Percentiles rank a stretch among this genome's conserved stretches.
phyloP scores from a whole-genome alignment of 345 rosid species.

The Laguncularia racemosa region DNA sequence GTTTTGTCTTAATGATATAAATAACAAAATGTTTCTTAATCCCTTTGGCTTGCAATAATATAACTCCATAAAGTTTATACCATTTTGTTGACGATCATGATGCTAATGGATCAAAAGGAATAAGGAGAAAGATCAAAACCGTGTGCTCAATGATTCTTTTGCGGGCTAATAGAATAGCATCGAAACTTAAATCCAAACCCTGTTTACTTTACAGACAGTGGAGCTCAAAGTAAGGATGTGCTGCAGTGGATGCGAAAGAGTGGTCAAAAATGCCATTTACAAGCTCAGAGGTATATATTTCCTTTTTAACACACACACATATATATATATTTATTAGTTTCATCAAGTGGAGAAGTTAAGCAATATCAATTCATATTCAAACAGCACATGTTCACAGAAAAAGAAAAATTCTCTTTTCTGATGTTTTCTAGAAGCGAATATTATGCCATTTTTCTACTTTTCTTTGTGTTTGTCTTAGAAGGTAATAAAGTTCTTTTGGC shows the following conservation, averaged over 20 bases:
- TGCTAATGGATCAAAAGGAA: constrained; percentile 22
- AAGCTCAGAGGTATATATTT: constrained; percentile 68
- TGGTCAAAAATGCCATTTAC: constrained; percentile 73
- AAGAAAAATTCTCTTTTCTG: no score
- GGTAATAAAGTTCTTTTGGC: no score
- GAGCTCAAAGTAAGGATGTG: constrained; percentile 96
- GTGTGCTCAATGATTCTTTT: neutral
- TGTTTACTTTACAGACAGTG: constrained; percentile 48
- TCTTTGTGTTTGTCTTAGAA: no score
- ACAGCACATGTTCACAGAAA: no score
- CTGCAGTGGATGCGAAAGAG: constrained; percentile 89
- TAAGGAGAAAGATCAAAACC: constrained; percentile 12
- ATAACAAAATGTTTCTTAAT: neutral
- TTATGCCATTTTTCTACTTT: no score
- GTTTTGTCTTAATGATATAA: neutral
- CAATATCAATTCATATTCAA: neutral
- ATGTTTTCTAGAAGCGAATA: no score
- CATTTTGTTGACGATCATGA: no score
- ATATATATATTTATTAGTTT: no score
- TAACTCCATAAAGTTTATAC: neutral
- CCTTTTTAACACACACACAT: no score
- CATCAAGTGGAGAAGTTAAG: neutral
- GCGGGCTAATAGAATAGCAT: constrained; percentile 1
- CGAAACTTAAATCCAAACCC: neutral
- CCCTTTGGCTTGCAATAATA: constrained; percentile 17